Evolutionary conservation across 2,329 filamentous ascomycete species (phyloP).

Genomic region (Chaetomiaceae sp.): DNA sequence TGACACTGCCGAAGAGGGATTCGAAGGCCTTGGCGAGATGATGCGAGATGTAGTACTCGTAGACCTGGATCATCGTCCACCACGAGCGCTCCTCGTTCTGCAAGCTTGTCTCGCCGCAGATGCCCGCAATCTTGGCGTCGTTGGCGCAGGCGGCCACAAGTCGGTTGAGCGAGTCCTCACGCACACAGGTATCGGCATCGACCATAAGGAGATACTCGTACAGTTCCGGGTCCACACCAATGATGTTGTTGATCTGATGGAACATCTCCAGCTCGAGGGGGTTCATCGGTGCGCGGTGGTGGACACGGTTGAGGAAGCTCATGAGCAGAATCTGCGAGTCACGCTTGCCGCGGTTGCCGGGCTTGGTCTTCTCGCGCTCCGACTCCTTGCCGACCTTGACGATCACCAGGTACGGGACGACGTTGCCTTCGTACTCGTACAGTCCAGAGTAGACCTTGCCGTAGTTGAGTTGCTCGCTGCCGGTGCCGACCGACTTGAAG

Average conservation of each 20-base stretch:
- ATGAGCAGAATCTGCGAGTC: slow-evolving; percentile 98
- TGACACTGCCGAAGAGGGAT: slow-evolving; percentile 93
- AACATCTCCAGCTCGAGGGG: slow-evolving; percentile 97
- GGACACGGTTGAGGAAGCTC: slow-evolving; percentile 97
- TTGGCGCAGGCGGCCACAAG: slow-evolving; percentile 87
- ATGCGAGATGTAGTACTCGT: slow-evolving; percentile 99
- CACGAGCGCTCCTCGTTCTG: slow-evolving; percentile 90
- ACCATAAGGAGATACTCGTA: slow-evolving; percentile 97
- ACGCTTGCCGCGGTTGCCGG: slow-evolving; percentile 97
- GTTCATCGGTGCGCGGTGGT: slow-evolving; percentile 95
- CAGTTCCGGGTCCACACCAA: slow-evolving; percentile 95
- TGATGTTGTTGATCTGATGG: slow-evolving; percentile 97
- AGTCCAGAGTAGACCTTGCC: slow-evolving; percentile 96
- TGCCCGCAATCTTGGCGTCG: slow-evolving; percentile 86
- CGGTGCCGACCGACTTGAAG: slow-evolving; percentile 94
- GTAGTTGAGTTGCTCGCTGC: slow-evolving; percentile 98
- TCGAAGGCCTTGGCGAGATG: slow-evolving; percentile 96
- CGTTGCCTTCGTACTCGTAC: slow-evolving; percentile 96
- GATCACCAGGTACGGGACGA: slow-evolving; percentile 93
- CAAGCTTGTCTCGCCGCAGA: slow-evolving; percentile 90
- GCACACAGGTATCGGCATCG: slow-evolving; percentile 93
- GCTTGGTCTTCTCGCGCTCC: slow-evolving; percentile 92
- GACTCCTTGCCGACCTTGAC: slow-evolving; percentile 98
- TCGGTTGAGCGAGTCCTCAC: slow-evolving; percentile 79
- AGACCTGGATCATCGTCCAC: slow-evolving; percentile 98